Percentiles rank a stretch among this genome's conserved stretches.
phyloP scores from a whole-genome alignment of 2,329 filamentous ascomycete genomes.

The Phaeosphaeriaceae sp. region DNA sequence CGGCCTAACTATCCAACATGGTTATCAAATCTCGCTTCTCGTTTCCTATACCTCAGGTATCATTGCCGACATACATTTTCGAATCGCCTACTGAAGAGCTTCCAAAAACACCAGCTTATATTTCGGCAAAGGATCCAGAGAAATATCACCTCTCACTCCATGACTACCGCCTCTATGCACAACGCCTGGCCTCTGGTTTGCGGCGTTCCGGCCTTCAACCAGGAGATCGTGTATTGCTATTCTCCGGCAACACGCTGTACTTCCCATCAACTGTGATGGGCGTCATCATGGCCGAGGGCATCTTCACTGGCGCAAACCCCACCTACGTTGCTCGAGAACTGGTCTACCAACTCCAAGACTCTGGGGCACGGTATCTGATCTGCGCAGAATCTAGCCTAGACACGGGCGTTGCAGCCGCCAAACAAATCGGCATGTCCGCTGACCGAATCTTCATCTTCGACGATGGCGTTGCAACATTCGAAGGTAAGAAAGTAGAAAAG shows the following conservation, averaged over 20 bases:
- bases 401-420: slow-evolving; percentile 70
- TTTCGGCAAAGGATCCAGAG: slow-evolving; percentile 71
- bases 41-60: slow-evolving; percentile 54
- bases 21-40: slow-evolving; percentile 60
- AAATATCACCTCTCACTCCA: slow-evolving; percentile 69
- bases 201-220: slow-evolving; percentile 66
- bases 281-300: slow-evolving; percentile 75
- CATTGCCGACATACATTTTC: slow-evolving; percentile 58
- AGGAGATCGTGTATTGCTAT: slow-evolving; percentile 74
- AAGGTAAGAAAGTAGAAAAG: slow-evolving; percentile 46
- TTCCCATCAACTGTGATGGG: slow-evolving; percentile 75
- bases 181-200: slow-evolving; percentile 74
- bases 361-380: slow-evolving; percentile 70
- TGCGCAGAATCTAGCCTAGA: slow-evolving; percentile 66
- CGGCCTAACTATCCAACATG: slow-evolving; percentile 44
- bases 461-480: slow-evolving; percentile 55
- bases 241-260: slow-evolving; percentile 75
- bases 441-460: slow-evolving; percentile 71
- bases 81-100: slow-evolving; percentile 56
- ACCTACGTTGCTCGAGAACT: slow-evolving; percentile 72
- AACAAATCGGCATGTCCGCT: slow-evolving; percentile 60
- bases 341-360: slow-evolving; percentile 76
- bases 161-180: slow-evolving; percentile 72
- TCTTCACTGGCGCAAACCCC: slow-evolving; percentile 80
- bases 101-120: slow-evolving; percentile 57